phyloP scores from a whole-genome alignment of 2,329 filamentous ascomycete genomes.

The Pyrenochaeta sp. region DNA sequence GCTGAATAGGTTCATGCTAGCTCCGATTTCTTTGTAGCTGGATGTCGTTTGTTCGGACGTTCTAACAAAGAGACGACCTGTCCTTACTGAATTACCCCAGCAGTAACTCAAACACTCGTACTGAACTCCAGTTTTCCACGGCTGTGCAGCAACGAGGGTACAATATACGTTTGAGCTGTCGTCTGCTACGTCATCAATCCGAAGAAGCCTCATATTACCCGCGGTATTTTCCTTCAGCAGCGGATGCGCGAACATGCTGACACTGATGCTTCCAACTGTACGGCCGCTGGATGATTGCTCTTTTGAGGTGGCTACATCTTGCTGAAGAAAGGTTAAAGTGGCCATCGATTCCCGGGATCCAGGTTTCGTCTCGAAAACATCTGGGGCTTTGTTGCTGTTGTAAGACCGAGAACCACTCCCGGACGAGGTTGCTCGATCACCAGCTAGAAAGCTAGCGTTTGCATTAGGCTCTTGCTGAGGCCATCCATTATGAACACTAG shows the following conservation, averaged over 20 bases:
- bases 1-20: slow-evolving; percentile 13
- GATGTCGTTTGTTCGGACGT: background rate
- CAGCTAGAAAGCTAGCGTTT: background rate
- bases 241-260: background rate
- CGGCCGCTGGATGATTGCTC: background rate
- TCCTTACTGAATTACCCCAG: slow-evolving; percentile 6
- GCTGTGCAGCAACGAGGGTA: slow-evolving; percentile 1
- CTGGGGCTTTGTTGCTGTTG: no score
- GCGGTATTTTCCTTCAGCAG: background rate
- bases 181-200: background rate
- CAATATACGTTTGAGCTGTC: background rate
- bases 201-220: background rate
- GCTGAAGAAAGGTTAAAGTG: background rate
- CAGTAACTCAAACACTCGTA: slow-evolving; percentile 15
- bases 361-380: no score
- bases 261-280: background rate
- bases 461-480: no score
- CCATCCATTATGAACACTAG: background rate
- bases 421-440: no score
- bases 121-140: slow-evolving; percentile 1
- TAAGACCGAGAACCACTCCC: no score
- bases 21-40: slow-evolving; percentile 2
- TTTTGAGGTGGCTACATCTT: background rate
- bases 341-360: no score
- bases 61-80: slow-evolving; percentile 1